These are phyloP conservation scores for Sclerotinia glacialis DNA, from an alignment of 2,329 filamentous ascomycete genomes.

Conservation along the genomic window DNA sequence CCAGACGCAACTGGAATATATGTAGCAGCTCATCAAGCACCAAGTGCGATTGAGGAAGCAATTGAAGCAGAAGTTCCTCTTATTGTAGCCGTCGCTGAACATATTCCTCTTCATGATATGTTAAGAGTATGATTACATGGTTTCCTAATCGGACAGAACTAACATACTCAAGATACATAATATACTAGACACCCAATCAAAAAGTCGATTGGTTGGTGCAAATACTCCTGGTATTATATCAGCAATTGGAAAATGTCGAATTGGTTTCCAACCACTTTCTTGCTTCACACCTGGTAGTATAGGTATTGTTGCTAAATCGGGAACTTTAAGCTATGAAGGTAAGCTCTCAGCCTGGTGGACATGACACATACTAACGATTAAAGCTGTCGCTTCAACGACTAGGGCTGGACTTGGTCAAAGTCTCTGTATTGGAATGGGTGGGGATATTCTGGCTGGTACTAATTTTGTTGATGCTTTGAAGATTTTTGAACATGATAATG, in stretches of 20 bases:
- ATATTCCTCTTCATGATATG: slow-evolving; percentile 71
- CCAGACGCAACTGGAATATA: slow-evolving; percentile 79
- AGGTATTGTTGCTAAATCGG: slow-evolving; percentile 71
- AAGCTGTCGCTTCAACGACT: slow-evolving; percentile 66
- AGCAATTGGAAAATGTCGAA: slow-evolving; percentile 63
- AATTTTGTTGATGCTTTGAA: slow-evolving; percentile 68
- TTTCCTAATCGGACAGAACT: background rate
- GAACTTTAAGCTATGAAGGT: slow-evolving; percentile 69
- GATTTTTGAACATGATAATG: slow-evolving; percentile 62
- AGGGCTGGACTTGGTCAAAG: slow-evolving; percentile 69
- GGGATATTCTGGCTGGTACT: slow-evolving; percentile 70
- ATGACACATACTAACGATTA: slow-evolving; percentile 16
- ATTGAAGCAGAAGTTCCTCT: slow-evolving; percentile 73
- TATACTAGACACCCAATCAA: slow-evolving; percentile 66
- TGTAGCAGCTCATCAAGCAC: slow-evolving; percentile 71
- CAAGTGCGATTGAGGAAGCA: slow-evolving; percentile 72
- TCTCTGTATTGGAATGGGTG: slow-evolving; percentile 70
- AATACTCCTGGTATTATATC: slow-evolving; percentile 75
- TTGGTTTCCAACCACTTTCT: slow-evolving; percentile 74
- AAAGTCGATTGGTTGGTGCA: slow-evolving; percentile 66
- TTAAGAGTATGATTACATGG: slow-evolving; percentile 51
- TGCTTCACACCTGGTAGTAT: slow-evolving; percentile 67
- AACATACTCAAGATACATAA: slow-evolving; percentile 55
- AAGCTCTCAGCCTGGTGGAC: slow-evolving; percentile 20
- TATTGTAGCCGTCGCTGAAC: slow-evolving; percentile 73